A percentile compares a stretch with the other conserved stretches of the same genome.
Conservation (phyloP, 176 grass and related monocot genomes). For the Bonia amplexicaulis region DNA sequence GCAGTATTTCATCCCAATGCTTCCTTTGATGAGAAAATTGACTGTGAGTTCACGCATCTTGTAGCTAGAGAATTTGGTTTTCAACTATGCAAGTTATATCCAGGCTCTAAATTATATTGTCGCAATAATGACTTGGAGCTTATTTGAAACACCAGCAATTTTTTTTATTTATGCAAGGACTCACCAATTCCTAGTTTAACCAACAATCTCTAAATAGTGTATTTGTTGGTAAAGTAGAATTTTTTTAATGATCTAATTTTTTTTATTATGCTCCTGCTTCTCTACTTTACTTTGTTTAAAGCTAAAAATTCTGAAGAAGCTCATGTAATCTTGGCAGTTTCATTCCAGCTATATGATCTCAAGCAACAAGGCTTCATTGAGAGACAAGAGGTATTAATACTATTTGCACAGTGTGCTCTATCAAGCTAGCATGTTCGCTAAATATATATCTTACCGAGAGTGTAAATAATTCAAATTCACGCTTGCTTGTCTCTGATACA, state of each 20-base stretch:
- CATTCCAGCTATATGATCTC: slow-evolving; percentile 95
- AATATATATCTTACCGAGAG: neutral
- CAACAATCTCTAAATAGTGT: neutral
- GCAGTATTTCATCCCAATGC: slow-evolving; percentile 97
- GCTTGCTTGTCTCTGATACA: neutral
- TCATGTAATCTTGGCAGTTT: slow-evolving; percentile 52
- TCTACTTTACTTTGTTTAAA: neutral
- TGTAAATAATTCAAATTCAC: slow-evolving; percentile 9
- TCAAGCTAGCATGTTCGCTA: slow-evolving; percentile 15
- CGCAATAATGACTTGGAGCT: neutral
- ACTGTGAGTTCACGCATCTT: slow-evolving; percentile 57
- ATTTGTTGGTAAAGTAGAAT: neutral
- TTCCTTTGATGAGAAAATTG: slow-evolving; percentile 80
- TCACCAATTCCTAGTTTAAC: neutral
- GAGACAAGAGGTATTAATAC: slow-evolving; percentile 70
- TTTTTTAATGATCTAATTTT: neutral
- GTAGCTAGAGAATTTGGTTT: slow-evolving; percentile 19
- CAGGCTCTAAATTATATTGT: neutral
- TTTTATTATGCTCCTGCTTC: neutral
- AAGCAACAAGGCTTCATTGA: slow-evolving; percentile 95
- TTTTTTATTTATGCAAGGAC: neutral
- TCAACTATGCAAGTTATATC: neutral
- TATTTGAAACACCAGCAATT: neutral
- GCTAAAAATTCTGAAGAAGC: neutral
- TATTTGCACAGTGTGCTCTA: neutral